These are phyloP conservation scores for Tetrahymena elliotti DNA, from an alignment of 73 alveolate species.

Conservation along the genomic window DNA sequence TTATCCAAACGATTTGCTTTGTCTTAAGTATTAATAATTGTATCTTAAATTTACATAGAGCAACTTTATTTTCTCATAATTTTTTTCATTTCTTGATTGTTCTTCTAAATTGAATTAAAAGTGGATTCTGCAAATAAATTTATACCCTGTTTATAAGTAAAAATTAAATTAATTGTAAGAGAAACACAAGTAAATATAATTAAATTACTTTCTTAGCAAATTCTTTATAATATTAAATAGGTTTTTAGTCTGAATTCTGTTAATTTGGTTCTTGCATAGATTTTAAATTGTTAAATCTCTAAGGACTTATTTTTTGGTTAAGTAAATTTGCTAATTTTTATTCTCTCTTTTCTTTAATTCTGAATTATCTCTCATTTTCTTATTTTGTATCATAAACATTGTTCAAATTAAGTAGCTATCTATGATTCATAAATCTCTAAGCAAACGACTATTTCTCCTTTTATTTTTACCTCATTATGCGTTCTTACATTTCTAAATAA, in stretches of 20 bases:
- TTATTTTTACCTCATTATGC: too few relatives aligned
- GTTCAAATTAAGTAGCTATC: not conserved
- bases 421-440: not conserved
- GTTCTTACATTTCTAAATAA: not conserved
- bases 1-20: not conserved
- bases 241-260: too few relatives aligned
- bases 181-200: too few relatives aligned
- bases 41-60: not conserved
- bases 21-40: not conserved
- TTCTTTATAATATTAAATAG: not conserved
- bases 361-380: not conserved
- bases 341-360: not conserved
- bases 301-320: too few relatives aligned
- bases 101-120: not conserved
- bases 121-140: not conserved
- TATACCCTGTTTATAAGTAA: not conserved
- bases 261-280: not conserved
- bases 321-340: too few relatives aligned
- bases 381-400: not conserved
- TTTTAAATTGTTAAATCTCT: too few relatives aligned
- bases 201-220: not conserved
- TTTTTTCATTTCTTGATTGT: not conserved
- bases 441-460: not conserved
- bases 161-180: too few relatives aligned
- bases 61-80: not conserved